Evolutionary conservation across 2,329 filamentous ascomycete species (phyloP).

Genomic region (Alternaria arborescens): DNA sequence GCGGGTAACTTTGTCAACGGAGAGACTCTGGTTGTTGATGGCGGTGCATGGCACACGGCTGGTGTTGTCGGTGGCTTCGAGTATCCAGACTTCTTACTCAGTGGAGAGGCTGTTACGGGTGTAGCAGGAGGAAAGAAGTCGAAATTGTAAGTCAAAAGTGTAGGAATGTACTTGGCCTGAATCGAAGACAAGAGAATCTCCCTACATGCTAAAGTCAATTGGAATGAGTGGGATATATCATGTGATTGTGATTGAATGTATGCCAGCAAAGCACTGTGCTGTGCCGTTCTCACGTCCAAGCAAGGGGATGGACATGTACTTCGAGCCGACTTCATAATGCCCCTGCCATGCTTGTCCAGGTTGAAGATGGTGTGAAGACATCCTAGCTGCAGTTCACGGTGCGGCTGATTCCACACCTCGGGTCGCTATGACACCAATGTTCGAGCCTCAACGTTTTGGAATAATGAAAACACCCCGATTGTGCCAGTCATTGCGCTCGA

Average conservation of each 20-base stretch:
- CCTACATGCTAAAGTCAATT: neutral
- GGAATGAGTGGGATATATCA: neutral
- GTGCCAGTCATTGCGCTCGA: neutral
- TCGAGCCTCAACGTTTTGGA: neutral
- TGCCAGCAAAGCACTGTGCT: neutral
- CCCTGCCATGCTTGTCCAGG: neutral
- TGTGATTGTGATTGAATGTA: neutral
- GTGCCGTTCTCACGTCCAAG: no score
- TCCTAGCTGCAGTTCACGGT: neutral
- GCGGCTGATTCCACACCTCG: constrained; percentile 1
- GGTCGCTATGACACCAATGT: neutral
- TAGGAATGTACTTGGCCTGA: neutral
- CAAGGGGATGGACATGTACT: neutral
- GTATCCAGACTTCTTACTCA: constrained; percentile 68
- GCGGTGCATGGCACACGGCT: constrained; percentile 60
- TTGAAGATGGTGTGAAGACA: neutral
- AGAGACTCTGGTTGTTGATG: constrained; percentile 74
- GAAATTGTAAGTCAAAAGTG: constrained; percentile 56
- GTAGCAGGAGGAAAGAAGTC: constrained; percentile 66
- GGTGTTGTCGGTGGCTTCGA: constrained; percentile 52
- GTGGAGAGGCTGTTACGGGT: constrained; percentile 61
- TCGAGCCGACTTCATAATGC: neutral
- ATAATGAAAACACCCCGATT: neutral
- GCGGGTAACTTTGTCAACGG: constrained; percentile 88
- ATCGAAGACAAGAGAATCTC: neutral